Percentiles rank a stretch among this genome's conserved stretches.
phyloP scores from a whole-genome alignment of 495 filamentous ascomycete genomes.

The Penicillium waksmanii region DNA sequence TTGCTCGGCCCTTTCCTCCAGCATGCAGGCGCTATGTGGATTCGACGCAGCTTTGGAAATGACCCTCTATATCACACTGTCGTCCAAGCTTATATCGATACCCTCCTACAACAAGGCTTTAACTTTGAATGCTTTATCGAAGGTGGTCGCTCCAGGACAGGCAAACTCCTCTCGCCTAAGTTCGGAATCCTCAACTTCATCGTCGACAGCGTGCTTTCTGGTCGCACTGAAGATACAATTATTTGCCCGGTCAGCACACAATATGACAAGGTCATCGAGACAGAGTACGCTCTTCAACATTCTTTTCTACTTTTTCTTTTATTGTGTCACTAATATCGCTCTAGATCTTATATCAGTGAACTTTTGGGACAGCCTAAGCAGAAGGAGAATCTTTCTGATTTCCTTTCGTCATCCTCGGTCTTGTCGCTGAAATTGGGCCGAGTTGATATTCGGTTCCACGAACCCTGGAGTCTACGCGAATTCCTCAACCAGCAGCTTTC shows the following conservation, averaged over 20 bases:
- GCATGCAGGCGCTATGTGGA: conserved; percentile 96
- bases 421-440: conserved; percentile 85
- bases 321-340: conserved; percentile 17
- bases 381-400: conserved; percentile 88
- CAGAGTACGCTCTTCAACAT: conserved; percentile 58
- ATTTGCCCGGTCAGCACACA: conserved; percentile 95
- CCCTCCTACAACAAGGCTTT: conserved; percentile 82
- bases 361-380: conserved; percentile 91
- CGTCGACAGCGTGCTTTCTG: conserved; percentile 83
- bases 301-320: background rate
- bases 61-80: conserved; percentile 87
- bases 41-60: conserved; percentile 88
- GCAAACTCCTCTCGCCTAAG: conserved; percentile 90
- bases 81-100: conserved; percentile 95
- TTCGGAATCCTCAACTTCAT: conserved; percentile 96
- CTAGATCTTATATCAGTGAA: conserved; percentile 84
- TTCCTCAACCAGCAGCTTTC: conserved; percentile 78
- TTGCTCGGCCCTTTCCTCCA: conserved; percentile 88
- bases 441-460: conserved; percentile 93
- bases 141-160: conserved; percentile 87
- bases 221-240: conserved; percentile 86
- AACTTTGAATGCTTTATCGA: conserved; percentile 98
- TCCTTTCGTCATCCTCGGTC: conserved; percentile 85
- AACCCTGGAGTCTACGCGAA: conserved; percentile 85
- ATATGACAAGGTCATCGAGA: conserved; percentile 98